Percentiles rank a stretch among this genome's conserved stretches.
phyloP scores from a whole-genome alignment of 2,329 filamentous ascomycete genomes.

The Fusarium newnesense region DNA sequence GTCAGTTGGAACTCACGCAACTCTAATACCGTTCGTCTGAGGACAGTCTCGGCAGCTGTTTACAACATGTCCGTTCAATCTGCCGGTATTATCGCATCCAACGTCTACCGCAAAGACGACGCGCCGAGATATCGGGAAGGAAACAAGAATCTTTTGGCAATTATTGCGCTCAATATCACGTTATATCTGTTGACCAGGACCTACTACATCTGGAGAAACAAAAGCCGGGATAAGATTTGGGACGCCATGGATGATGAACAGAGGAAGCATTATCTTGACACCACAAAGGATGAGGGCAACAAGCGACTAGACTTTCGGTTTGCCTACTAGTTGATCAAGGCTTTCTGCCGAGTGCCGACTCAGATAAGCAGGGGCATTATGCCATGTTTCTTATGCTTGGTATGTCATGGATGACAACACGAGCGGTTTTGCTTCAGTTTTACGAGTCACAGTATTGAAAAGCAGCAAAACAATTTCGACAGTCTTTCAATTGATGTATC shows the following conservation, averaged over 20 bases:
- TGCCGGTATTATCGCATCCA: background rate
- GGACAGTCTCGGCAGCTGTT: background rate
- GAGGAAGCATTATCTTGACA: background rate
- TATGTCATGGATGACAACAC: background rate
- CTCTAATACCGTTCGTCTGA: background rate
- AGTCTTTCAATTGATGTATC: background rate
- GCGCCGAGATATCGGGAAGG: background rate
- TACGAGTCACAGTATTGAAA: background rate
- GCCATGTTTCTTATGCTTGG: background rate
- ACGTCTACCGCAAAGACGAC: background rate
- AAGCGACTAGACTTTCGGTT: background rate
- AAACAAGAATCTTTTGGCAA: background rate
- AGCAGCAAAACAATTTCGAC: background rate
- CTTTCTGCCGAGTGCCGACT: background rate
- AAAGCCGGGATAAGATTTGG: background rate
- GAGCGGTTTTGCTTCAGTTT: background rate
- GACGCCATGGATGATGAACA: background rate
- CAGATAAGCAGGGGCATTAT: background rate
- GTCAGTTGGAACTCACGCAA: background rate
- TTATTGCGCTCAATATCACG: background rate
- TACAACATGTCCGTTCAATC: background rate
- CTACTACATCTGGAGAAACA: background rate
- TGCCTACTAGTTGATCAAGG: background rate
- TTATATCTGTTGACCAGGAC: background rate
- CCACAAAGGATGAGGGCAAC: background rate